These are phyloP conservation scores for Paratinospora sagittata DNA, from an alignment of 164 flowering plant genomes.

Conservation along the genomic window DNA sequence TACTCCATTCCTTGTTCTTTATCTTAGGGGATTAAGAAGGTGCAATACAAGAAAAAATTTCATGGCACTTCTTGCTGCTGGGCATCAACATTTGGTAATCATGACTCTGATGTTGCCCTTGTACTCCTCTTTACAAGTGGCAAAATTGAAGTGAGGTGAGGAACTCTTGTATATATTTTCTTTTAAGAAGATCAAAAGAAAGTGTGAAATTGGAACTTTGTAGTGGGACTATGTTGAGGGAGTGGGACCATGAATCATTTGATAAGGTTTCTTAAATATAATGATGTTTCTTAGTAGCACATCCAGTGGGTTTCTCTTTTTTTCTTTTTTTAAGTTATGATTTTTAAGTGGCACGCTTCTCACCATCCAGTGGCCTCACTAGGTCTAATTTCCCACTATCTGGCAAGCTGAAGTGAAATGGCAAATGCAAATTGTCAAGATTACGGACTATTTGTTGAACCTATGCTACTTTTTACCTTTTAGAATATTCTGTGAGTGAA, in stretches of 20 bases:
- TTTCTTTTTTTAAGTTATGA: too few species aligned
- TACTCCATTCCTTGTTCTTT: conserved; percentile 2
- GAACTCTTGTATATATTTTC: neutral
- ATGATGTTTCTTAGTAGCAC: too few species aligned
- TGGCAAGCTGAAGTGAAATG: too few species aligned
- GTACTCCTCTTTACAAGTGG: conserved; percentile 61
- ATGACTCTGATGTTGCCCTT: conserved; percentile 44
- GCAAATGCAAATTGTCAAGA: too few species aligned
- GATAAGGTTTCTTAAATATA: too few species aligned
- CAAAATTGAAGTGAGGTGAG: conserved; percentile 75
- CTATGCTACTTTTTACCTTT: too few species aligned
- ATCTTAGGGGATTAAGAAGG: conserved; percentile 77
- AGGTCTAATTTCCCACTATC: too few species aligned
- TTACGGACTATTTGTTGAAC: too few species aligned
- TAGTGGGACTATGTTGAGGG: neutral
- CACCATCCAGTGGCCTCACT: too few species aligned
- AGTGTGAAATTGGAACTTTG: neutral
- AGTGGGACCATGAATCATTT: neutral
- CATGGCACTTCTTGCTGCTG: conserved; percentile 59
- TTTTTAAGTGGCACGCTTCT: too few species aligned
- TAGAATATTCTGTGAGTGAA: too few species aligned
- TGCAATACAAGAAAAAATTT: conserved; percentile 66
- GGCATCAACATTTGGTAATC: conserved; percentile 62
- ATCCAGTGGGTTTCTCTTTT: too few species aligned
- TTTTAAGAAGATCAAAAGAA: neutral